Evolutionary conservation across 352 stramenopile species (phyloP), one percentile per base, ranked within the genome.

Genomic region (Globisporangium parvum): DNA sequence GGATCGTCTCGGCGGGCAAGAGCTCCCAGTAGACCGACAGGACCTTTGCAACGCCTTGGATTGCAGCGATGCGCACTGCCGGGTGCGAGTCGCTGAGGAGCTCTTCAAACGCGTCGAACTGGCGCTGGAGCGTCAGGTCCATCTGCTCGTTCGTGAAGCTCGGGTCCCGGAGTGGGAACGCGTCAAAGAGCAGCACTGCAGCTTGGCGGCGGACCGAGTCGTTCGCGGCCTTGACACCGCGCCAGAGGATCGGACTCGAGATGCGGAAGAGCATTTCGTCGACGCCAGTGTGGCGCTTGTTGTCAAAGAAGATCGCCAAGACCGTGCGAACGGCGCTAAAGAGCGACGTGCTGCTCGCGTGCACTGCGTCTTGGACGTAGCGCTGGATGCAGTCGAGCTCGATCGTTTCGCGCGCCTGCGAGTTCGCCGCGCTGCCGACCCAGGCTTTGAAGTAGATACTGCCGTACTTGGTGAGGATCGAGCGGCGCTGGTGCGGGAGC

Each of bases 21-120:
- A 95, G 59, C 55, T 95, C 85, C 83, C 83, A 95, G 54, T 92
- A 95, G 24, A 92, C 70, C 0, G 81, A 92, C 0, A 93, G 58
- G 9, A 95, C 75, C 48, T 93, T 95, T 0, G 79, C 69, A 3
- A 95, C 75, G 26, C 85, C 85, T 60, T 92, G 80, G 55, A 95
- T 83, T 21, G 75, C 79, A 57, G 85, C 85, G 20, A 93, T 77
- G 59, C 85, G 78, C 18, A 92, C 66, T 6, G 80, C 77, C 17
- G 85, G 85, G 37, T 91, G 75, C 14, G 78, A 82, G 55, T 95
- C 85, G 21, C 74, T 60, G 0, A 95, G 64, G 18, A 93, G 52
- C 51, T 87, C 78, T 52, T 90, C 73, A 45, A 93, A 91, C 12
- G 73, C 80, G 48, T 93, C 85, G 44, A 95, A 92, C 59, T 95